Percentiles rank a stretch among this genome's conserved stretches.
Evolutionary conservation across 805 yeast species (phyloP).

Genomic region (Starmerella bacillaris): DNA sequence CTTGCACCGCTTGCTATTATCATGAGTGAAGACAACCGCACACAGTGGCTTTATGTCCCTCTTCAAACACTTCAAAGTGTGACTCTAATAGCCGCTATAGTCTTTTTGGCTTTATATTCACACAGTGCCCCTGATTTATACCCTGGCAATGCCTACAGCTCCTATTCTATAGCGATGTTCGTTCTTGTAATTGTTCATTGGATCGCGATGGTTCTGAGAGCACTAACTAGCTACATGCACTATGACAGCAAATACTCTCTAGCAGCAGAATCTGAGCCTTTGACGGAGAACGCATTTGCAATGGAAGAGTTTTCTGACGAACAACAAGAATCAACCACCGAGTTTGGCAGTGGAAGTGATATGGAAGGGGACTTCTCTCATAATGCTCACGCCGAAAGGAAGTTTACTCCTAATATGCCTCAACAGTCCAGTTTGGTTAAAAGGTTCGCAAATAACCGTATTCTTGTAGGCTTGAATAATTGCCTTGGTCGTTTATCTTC

Average conservation of each 20-base stretch:
- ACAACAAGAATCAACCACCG: slow-evolving; percentile 8
- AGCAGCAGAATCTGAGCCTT: not conserved
- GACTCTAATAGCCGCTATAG: slow-evolving; percentile 31
- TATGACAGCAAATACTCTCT: slow-evolving; percentile 12
- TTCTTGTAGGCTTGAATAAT: slow-evolving; percentile 17
- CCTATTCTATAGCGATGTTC: slow-evolving; percentile 44
- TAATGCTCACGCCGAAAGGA: slow-evolving; percentile 3
- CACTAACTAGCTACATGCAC: slow-evolving; percentile 9
- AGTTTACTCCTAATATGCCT: slow-evolving; percentile 9
- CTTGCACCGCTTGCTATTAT: slow-evolving; percentile 54
- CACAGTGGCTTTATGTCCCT: slow-evolving; percentile 36
- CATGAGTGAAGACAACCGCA: slow-evolving; percentile 40
- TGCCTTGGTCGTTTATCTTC: slow-evolving; percentile 21
- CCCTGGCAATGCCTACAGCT: slow-evolving; percentile 57
- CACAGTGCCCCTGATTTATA: slow-evolving; percentile 47
- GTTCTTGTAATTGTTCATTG: slow-evolving; percentile 38
- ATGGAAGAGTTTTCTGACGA: not conserved
- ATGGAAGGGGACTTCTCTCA: slow-evolving; percentile 6
- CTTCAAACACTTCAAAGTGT: slow-evolving; percentile 33
- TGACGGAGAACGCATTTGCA: not conserved
- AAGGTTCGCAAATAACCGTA: slow-evolving; percentile 9
- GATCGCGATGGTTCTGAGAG: slow-evolving; percentile 20
- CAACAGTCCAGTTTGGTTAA: slow-evolving; percentile 8
- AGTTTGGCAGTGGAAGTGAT: slow-evolving; percentile 7
- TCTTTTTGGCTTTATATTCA: slow-evolving; percentile 40